Base-by-base conservation (phyloP, 1,284 basidiomycete genomes). In the Sporisorium exsertum region DNA sequence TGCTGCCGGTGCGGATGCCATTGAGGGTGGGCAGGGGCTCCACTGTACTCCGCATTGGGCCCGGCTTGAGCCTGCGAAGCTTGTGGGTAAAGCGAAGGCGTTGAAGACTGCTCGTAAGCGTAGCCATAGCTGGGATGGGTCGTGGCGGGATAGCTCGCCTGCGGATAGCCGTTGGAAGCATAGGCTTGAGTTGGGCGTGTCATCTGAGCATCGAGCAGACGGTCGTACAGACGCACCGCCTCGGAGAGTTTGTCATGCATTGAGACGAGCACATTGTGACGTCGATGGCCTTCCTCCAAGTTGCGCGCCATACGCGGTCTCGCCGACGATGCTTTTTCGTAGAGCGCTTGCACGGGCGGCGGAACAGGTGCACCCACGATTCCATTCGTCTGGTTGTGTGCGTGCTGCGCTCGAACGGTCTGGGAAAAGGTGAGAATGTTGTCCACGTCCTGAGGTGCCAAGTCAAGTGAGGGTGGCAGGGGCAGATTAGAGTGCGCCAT, bases 181-280 rank as follows among this genome's bases (percentile, higher is more conserved):
- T 70, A 70, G 1, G 51, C 33, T 15, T 75, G 61, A 9, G 69
- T 53, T 8, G 75, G 75, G 13, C 71, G 70, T 10, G 60, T 58
- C 72, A 95, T 87, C 79, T 97, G 95, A 60, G 94, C 90, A 37
- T 94, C 94, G 50, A 97, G 87, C 16, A 97, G 88, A 58, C 91
- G 89, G 80, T 97, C 94, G 85, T 97, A 97, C 2, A 96, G 87
- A 76, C 92, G 92, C 49, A 97, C 94, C 0, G 94, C 94, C 85
- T 96, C 91, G 0, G 93, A 93, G 3, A 97, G 88, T 85, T 97
- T 95, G 67, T 92, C 92, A 81, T 97, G 93, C 94, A 97, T 97
- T 56, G 95, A 94, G 9, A 90, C 88, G 20, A 98, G 87, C 82
- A 94, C 81, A 91, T 92, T 88, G 87, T 95, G 92, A 89, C 96